phyloP scores from a whole-genome alignment of 2,329 filamentous ascomycete genomes.

The Coniosporium tulheliwenetii region DNA sequence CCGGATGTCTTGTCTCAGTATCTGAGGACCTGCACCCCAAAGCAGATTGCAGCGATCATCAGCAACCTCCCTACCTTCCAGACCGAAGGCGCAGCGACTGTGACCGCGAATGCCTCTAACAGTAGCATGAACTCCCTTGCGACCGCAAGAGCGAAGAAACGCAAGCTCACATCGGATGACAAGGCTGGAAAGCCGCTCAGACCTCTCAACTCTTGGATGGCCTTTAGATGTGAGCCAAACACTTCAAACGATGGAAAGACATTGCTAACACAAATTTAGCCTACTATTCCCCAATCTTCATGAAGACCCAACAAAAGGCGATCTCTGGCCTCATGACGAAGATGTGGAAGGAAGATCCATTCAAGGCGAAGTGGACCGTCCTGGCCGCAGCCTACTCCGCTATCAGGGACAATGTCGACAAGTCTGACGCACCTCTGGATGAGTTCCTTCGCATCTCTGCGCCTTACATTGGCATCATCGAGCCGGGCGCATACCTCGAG shows the following conservation, averaged over 20 bases:
- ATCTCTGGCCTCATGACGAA: slow-evolving; percentile 33
- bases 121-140: no score
- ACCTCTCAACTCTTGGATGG: slow-evolving; percentile 20
- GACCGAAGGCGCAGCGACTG: no score
- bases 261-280: slow-evolving; percentile 21
- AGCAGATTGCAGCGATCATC: not conserved
- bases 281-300: slow-evolving; percentile 32
- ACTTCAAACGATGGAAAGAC: not conserved
- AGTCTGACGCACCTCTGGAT: slow-evolving; percentile 29
- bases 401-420: slow-evolving; percentile 34
- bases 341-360: slow-evolving; percentile 35
- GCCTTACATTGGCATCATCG: slow-evolving; percentile 30
- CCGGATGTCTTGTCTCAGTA: no score
- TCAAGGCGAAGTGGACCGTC: slow-evolving; percentile 36
- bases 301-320: slow-evolving; percentile 33
- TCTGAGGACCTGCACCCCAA: no score
- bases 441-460: slow-evolving; percentile 30
- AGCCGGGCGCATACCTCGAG: slow-evolving; percentile 29
- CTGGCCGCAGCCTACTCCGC: slow-evolving; percentile 40
- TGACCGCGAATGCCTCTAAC: no score
- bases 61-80: no score
- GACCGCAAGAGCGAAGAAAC: no score
- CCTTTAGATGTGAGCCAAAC: slow-evolving; percentile 16
- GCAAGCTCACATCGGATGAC: no score
- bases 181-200: not conserved